Conservation (phyloP, 495 filamentous ascomycete genomes). For the Glutinoglossum americanum region DNA sequence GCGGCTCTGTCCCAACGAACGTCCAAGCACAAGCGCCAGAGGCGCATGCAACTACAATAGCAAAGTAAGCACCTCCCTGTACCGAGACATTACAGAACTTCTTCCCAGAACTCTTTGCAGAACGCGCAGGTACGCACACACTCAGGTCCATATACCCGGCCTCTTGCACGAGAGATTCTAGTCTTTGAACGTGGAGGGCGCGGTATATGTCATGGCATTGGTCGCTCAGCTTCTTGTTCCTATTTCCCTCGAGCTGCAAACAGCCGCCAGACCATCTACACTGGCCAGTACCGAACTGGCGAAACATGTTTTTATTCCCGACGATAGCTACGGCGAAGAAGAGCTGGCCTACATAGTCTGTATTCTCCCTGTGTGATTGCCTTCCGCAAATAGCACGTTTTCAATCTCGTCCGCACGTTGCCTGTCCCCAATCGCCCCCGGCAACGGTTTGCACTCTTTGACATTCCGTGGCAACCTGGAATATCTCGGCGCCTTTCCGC, state of each 20-base stretch:
- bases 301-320: not conserved
- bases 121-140: no score
- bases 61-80: no score
- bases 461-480: not conserved
- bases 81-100: no score
- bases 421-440: not conserved
- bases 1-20: no score
- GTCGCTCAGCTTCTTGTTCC: not conserved
- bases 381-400: not conserved
- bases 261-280: conserved; percentile 1
- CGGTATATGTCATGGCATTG: not conserved
- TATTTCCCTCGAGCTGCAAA: not conserved
- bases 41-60: no score
- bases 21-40: no score
- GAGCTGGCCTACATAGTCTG: not conserved
- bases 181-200: not conserved
- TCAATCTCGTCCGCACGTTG: not conserved
- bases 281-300: not conserved
- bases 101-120: no score
- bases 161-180: not conserved
- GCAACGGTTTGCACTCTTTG: not conserved
- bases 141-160: not conserved
- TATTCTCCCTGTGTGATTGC: not conserved
- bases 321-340: not conserved
- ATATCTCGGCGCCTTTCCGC: not conserved